phyloP scores from a whole-genome alignment of 495 filamentous ascomycete species.

The Hypoxylon perforatum region DNA sequence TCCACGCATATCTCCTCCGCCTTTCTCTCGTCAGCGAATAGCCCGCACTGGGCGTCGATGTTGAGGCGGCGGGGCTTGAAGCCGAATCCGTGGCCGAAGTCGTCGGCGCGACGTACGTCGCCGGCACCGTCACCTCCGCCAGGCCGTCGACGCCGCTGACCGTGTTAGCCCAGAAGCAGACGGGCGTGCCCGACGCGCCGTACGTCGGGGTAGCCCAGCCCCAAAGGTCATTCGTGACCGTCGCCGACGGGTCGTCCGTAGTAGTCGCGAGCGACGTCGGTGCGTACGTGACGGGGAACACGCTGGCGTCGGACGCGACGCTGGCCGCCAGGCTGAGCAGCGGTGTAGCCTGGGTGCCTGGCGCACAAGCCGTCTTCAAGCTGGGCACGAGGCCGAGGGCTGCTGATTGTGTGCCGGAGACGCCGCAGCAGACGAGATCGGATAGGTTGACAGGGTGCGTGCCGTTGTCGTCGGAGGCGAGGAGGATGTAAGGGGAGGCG shows the following conservation, averaged over 20 bases:
- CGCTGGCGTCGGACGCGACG: slow-evolving; percentile 1
- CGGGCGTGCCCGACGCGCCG: slow-evolving; percentile 25
- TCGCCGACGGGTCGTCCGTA: background rate
- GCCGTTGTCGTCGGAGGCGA: background rate
- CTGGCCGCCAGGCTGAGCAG: slow-evolving; percentile 26
- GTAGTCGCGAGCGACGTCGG: background rate
- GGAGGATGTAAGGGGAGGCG: background rate
- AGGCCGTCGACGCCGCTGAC: slow-evolving; percentile 12
- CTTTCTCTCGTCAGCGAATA: background rate
- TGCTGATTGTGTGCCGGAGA: slow-evolving; percentile 15
- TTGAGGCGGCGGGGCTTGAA: background rate
- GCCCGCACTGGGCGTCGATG: slow-evolving; percentile 9
- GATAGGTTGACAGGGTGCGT: slow-evolving; percentile 4
- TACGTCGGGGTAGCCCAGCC: slow-evolving; percentile 17
- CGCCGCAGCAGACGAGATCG: slow-evolving; percentile 27
- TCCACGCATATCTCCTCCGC: background rate
- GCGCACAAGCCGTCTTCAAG: slow-evolving; percentile 17
- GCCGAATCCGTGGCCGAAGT: background rate
- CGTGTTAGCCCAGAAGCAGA: slow-evolving; percentile 29
- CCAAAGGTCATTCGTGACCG: slow-evolving; percentile 31
- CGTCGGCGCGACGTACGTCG: slow-evolving; percentile 21
- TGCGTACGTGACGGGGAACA: slow-evolving; percentile 18
- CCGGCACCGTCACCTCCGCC: slow-evolving; percentile 30
- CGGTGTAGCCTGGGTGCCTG: slow-evolving; percentile 17
- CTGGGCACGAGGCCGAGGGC: slow-evolving; percentile 3